Evolutionary conservation across 2,329 filamentous ascomycete genomes (phyloP), one percentile per base, ranked within the genome.

Genomic region (Apiospora pterosperma): DNA sequence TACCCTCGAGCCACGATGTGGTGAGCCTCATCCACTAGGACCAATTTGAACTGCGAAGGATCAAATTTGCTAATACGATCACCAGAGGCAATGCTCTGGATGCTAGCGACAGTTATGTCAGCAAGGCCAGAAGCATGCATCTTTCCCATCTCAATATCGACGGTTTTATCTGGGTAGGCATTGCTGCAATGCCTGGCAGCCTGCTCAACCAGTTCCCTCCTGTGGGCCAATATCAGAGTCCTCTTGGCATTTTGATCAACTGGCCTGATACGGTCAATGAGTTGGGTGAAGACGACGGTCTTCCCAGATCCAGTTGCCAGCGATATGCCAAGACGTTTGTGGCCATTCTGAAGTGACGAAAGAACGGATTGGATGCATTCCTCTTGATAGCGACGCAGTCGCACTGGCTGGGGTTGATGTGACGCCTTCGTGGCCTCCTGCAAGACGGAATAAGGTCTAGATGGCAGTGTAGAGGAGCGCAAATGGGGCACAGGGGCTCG

Each of bases 21-120:
- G 76, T 99, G 96, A 5, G 95, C 96, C 78, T 99, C 96, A 69
- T 99, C 96, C 4, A 99, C 95, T 3, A 99, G 84, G 0, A 99
- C 81, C 0, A 99, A 86, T 78, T 99, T 99, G 82, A 95, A 98
- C 8, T 81, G 82, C 0, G 76, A 77, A 0, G 93, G 91, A 69
- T 96, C 87, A 72, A 95, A 98, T 74, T 97, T 97, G 39, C 77
- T 74, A n/a, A 98, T 84, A 2, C 96, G 87, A 62, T 90, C 86
- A 14, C 87, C 86, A 5, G 92, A 96, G 8, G 84, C 87, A 70
- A 99, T 88, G 76, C 92, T 97, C 73, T 91, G 89, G 39, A 99
- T 85, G 38, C 95, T 97, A 55, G 95, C 96, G 62, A 99, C 85
- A 10, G 95, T 97, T 70, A 99, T 97, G 76, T 99, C 95, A 63